Evolutionary conservation across 2,329 filamentous ascomycete genomes (phyloP).

Genomic region (Aspergillus sp.): DNA sequence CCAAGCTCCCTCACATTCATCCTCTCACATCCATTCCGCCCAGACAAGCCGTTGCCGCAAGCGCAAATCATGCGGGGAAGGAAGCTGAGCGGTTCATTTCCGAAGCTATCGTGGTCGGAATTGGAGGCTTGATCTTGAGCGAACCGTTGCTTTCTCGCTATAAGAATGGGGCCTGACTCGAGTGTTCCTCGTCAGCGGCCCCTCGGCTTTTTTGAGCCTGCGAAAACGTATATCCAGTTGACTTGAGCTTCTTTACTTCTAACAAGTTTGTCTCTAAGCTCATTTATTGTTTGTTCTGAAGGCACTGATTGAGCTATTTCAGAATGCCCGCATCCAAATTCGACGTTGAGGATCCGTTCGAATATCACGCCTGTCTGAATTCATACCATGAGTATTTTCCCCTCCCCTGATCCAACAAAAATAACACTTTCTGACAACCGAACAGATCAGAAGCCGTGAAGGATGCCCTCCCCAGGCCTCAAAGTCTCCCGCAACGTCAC

Average conservation of each 20-base stretch:
- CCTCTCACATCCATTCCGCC: neutral
- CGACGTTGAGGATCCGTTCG: constrained; percentile 3
- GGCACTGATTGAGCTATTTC: neutral
- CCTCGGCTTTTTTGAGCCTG: constrained; percentile 1
- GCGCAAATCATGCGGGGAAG: neutral
- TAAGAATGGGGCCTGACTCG: constrained; percentile 1
- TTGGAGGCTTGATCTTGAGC: neutral
- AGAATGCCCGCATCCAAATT: constrained; percentile 10
- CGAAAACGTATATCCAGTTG: neutral
- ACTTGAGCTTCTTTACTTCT: too few relatives aligned
- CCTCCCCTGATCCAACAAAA: neutral
- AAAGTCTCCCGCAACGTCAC: constrained; percentile 14
- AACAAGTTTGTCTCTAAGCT: neutral
- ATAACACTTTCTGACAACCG: neutral
- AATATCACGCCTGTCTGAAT: constrained; percentile 5
- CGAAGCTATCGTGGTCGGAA: neutral
- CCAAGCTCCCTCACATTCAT: constrained; percentile 1
- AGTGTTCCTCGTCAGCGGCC: neutral
- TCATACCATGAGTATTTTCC: constrained; percentile 9
- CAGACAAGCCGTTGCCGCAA: neutral
- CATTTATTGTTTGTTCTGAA: neutral
- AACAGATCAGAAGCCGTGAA: constrained; percentile 5
- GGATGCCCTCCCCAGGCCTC: constrained; percentile 3
- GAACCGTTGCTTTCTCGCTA: neutral
- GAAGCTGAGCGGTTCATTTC: neutral